phyloP scores from a whole-genome alignment of 768 basidiomycete species.

The Collybia sordida region DNA sequence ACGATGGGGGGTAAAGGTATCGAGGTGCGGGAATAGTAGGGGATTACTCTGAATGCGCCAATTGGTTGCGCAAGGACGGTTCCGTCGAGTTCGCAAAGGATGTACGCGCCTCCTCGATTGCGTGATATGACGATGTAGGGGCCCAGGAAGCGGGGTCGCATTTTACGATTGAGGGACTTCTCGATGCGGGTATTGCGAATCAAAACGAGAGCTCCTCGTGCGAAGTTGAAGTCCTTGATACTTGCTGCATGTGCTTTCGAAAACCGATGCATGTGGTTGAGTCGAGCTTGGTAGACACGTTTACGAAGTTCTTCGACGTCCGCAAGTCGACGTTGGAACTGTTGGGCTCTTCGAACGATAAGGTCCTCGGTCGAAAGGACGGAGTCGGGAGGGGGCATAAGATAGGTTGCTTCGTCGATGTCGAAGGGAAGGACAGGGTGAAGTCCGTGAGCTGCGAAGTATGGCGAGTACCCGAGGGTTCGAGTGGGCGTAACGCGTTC shows the following conservation, averaged over 20 bases:
- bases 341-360: constrained; percentile 6
- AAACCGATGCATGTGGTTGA: constrained; percentile 7
- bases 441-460: constrained; percentile 23
- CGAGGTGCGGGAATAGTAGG: too few species aligned
- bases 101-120: constrained; percentile 8
- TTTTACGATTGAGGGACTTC: too few species aligned
- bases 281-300: constrained; percentile 4
- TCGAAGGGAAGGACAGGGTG: constrained; percentile 26
- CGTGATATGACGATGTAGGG: constrained; percentile 21
- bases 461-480: constrained; percentile 28
- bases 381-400: constrained; percentile 1
- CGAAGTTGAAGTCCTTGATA: constrained; percentile 12
- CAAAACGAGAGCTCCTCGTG: constrained; percentile 16
- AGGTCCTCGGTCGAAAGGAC: constrained; percentile 9
- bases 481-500: constrained; percentile 23
- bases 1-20: too few species aligned
- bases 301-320: constrained; percentile 10
- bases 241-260: background rate
- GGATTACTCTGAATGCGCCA: too few species aligned
- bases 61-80: too few species aligned
- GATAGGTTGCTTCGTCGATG: constrained; percentile 18
- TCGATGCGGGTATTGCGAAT: constrained; percentile 22
- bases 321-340: constrained; percentile 13
- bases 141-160: constrained; percentile 22
- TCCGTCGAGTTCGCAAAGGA: constrained; percentile 13